Evolutionary conservation across 2,329 filamentous ascomycete species (phyloP).

Genomic region (Claviceps monticola): DNA sequence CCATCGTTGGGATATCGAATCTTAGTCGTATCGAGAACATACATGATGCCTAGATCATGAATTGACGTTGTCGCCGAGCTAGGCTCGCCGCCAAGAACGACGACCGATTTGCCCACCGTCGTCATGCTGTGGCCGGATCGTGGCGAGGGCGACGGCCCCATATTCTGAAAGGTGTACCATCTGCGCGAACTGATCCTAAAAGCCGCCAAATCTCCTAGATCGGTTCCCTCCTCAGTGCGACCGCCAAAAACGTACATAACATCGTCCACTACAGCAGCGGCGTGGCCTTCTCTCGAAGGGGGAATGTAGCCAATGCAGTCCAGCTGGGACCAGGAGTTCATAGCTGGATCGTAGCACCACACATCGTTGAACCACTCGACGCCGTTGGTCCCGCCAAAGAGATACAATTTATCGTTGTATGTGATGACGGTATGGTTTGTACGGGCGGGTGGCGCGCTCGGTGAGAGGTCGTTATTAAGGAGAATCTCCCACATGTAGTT

Average conservation of each 20-base stretch:
- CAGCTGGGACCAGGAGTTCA: slow-evolving; percentile 73
- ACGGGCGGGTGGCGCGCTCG: slow-evolving; percentile 62
- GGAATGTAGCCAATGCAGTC: slow-evolving; percentile 98
- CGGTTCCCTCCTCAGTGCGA: slow-evolving; percentile 81
- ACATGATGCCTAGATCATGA: slow-evolving; percentile 75
- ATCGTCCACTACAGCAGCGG: slow-evolving; percentile 83
- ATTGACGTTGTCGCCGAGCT: slow-evolving; percentile 72
- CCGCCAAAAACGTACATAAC: slow-evolving; percentile 99
- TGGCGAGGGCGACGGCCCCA: slow-evolving; percentile 89
- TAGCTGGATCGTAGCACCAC: slow-evolving; percentile 80
- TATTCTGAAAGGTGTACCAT: slow-evolving; percentile 99
- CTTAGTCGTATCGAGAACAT: slow-evolving; percentile 87
- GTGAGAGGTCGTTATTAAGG: slow-evolving; percentile 45
- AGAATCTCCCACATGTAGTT: slow-evolving; percentile 91
- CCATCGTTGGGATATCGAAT: slow-evolving; percentile 87
- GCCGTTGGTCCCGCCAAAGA: slow-evolving; percentile 96
- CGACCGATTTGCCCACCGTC: slow-evolving; percentile 77
- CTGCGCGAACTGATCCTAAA: slow-evolving; percentile 61
- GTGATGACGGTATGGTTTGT: slow-evolving; percentile 92
- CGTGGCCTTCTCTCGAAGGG: slow-evolving; percentile 83
- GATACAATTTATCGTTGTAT: slow-evolving; percentile 83
- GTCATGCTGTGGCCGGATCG: slow-evolving; percentile 98
- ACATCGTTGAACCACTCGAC: slow-evolving; percentile 98
- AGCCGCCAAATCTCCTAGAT: slow-evolving; percentile 85
- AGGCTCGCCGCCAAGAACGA: slow-evolving; percentile 87